Evolutionary conservation across 768 basidiomycete species (phyloP).

Genomic region (Paxillus rubicundulus): DNA sequence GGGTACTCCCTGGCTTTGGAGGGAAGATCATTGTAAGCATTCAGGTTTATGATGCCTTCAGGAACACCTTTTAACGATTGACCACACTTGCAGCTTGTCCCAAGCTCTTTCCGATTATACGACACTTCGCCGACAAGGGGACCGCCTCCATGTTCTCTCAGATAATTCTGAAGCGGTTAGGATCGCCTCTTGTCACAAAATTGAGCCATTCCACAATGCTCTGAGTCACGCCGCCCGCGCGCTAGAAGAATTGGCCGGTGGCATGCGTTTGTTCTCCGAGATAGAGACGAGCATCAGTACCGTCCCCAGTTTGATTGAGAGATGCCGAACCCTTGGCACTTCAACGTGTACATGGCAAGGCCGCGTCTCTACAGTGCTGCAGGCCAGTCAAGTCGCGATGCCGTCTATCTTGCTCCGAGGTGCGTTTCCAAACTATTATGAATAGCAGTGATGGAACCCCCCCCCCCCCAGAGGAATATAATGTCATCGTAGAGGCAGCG

Average conservation of each 20-base stretch:
- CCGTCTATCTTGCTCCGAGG: constrained; percentile 38
- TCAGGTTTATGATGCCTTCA: not conserved
- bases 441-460: not conserved
- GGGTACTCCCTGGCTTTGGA: constrained; percentile 66
- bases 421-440: constrained; percentile 16
- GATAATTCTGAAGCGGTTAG: constrained; percentile 19
- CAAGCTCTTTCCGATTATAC: constrained; percentile 15
- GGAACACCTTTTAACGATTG: not conserved
- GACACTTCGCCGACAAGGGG: constrained; percentile 12
- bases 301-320: constrained; percentile 26
- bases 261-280: constrained; percentile 32
- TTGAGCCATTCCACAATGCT: constrained; percentile 20
- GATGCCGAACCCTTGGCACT: constrained; percentile 21
- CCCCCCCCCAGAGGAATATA: constrained; percentile 37
- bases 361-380: constrained; percentile 21
- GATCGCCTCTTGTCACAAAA: constrained; percentile 10
- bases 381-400: constrained; percentile 19
- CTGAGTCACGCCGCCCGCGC: constrained; percentile 24
- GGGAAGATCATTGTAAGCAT: constrained; percentile 59
- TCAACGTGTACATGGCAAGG: constrained; percentile 30
- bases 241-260: constrained; percentile 38
- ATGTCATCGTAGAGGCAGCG: constrained; percentile 28
- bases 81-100: constrained; percentile 13
- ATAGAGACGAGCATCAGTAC: constrained; percentile 23
- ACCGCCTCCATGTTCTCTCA: constrained; percentile 20